phyloP scores from a whole-genome alignment of 768 basidiomycete genomes.

The Pleurotus eryngii region DNA sequence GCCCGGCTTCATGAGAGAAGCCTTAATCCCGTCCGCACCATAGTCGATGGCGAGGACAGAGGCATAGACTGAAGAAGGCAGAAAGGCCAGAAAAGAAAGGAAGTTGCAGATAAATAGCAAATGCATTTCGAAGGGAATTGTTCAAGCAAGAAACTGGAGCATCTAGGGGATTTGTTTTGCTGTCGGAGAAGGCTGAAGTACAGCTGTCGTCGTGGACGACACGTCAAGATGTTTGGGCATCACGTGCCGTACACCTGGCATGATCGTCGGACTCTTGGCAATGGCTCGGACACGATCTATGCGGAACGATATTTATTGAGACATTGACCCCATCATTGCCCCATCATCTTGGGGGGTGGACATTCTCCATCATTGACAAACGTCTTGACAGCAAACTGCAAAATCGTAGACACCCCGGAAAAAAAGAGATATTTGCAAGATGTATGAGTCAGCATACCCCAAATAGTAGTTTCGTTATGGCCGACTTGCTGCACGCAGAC shows the following conservation, averaged over 20 bases:
- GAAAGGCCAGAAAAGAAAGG: slow-evolving; percentile 32
- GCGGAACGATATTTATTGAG: too few relatives aligned
- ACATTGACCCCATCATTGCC: too few relatives aligned
- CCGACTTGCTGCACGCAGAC: too few relatives aligned
- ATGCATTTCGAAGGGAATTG: slow-evolving; percentile 31
- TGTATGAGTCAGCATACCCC: too few relatives aligned
- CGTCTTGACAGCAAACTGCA: too few relatives aligned
- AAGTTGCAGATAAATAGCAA: slow-evolving; percentile 33
- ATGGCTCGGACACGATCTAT: too few relatives aligned
- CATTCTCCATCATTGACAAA: too few relatives aligned
- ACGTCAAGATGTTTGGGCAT: slow-evolving; percentile 18
- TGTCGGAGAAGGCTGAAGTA: slow-evolving; percentile 6
- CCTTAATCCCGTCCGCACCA: slow-evolving; percentile 97
- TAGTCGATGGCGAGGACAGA: slow-evolving; percentile 96
- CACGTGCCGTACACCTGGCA: not conserved
- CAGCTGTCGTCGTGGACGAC: slow-evolving; percentile 30
- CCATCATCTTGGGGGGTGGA: too few relatives aligned
- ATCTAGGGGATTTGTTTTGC: slow-evolving; percentile 18
- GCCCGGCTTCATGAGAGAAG: slow-evolving; percentile 91
- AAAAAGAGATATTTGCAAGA: too few relatives aligned
- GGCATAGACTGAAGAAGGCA: slow-evolving; percentile 50
- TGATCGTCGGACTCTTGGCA: too few relatives aligned
- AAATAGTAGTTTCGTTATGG: too few relatives aligned
- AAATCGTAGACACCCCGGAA: too few relatives aligned
- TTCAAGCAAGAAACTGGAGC: slow-evolving; percentile 13